Evolutionary conservation across 345 rosid genomes (phyloP).

Genomic region (Alliaria petiolata): DNA sequence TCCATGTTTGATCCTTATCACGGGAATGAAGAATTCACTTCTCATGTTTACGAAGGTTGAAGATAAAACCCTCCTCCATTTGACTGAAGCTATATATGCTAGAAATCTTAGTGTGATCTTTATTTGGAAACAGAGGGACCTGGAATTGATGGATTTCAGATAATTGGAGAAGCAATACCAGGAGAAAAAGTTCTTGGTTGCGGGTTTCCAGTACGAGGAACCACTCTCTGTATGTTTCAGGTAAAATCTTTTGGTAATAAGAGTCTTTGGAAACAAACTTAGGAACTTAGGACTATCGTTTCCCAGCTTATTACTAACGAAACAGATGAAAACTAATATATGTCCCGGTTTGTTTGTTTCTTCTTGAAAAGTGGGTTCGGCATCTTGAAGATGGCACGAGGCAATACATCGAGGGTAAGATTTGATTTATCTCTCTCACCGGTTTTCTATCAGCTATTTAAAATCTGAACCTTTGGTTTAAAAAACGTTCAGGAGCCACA

Average conservation of each 20-base stretch:
- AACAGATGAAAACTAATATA: not conserved
- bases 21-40: conserved; percentile 23
- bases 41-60: conserved; percentile 32
- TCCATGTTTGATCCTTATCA: conserved; percentile 30
- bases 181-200: conserved; percentile 95
- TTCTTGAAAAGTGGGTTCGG: conserved; percentile 70
- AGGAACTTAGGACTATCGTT: too few relatives aligned
- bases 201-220: conserved; percentile 85
- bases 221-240: conserved; percentile 98
- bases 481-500: conserved; percentile 72
- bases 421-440: conserved; percentile 2
- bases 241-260: conserved; percentile 30
- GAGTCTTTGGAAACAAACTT: not conserved
- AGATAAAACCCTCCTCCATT: not conserved
- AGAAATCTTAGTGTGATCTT: conserved; percentile 28
- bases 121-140: conserved; percentile 58
- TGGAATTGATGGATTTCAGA: conserved; percentile 89
- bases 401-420: conserved; percentile 88
- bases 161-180: conserved; percentile 81
- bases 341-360: conserved; percentile 9
- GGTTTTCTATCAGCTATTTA: not conserved
- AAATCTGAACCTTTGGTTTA: not conserved
- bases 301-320: not conserved
- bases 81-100: not conserved
- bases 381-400: conserved; percentile 96